Base-by-base conservation (phyloP, 148 eudicot genomes). In the Limonium bicolor region DNA sequence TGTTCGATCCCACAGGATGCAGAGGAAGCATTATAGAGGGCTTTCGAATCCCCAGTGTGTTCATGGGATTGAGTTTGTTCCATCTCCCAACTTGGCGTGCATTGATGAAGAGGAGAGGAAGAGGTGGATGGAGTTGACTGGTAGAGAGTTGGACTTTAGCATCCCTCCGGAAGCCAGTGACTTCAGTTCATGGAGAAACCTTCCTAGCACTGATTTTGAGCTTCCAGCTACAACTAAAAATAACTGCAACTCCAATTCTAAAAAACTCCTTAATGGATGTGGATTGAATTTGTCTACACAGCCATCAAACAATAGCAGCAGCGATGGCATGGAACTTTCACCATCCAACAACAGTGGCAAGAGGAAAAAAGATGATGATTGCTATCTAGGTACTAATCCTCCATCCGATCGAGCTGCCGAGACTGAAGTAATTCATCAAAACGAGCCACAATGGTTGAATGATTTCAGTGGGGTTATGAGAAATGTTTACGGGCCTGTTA, bases 1-100 rank as follows among this genome's bases (percentile, higher is more conserved):
- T 54, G 87, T 78, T 39, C 68, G 94, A n/a, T 83, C 94, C 26
- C 94, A 82, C 25, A 65, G 72, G 45, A 82, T 82, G 94, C 94
- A 83, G 29, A 59, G 94, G 60, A 83, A 83, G 40, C 94, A 83
- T 20, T 83, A 83, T 21, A 46, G 94, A 12, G 94, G 94, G 14
- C 82, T 78, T 17, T 82, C 94, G 6, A 82, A 82, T 48, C 86
- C 86, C 37, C 86, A 78, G 32, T 78, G 86, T 47, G 67, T 78
- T 7, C 86, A 78, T 28, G 86, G 94, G 18, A 76, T 83, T 25
- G 94, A 83, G 58, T 54, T 70, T 8, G 77, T 78, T 15, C 52
- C 72, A 5, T 63, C 67, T 4, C 87, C 94, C 1, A 67, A 55
- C 58, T 72, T 83, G 18, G 21, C 32, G 43, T 48, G 54, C 47